Evolutionary conservation across 1,139 yeast genomes (phyloP).

Genomic region (Geotrichum citri-aurantii): DNA sequence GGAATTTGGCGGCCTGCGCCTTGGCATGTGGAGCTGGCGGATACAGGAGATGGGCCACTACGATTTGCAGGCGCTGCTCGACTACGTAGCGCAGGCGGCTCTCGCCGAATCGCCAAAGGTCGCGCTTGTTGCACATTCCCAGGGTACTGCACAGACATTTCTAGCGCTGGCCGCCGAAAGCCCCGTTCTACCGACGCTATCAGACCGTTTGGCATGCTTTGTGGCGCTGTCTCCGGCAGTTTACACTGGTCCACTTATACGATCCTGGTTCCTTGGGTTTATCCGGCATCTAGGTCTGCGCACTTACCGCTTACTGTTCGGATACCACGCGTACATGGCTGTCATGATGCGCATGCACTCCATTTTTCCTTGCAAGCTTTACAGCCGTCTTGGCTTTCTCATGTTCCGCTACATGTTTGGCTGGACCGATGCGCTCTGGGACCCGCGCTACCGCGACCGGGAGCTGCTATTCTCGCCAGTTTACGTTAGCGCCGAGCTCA

Average conservation of each 20-base stretch:
- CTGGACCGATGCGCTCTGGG: constrained; percentile 83
- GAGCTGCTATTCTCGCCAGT: constrained; percentile 86
- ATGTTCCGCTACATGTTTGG: constrained; percentile 81
- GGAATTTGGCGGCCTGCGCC: constrained; percentile 42
- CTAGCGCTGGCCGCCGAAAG: constrained; percentile 48
- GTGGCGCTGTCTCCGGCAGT: constrained; percentile 86
- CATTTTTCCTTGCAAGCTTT: constrained; percentile 45
- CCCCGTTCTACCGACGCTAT: constrained; percentile 38
- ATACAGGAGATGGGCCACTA: constrained; percentile 68
- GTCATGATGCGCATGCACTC: constrained; percentile 29
- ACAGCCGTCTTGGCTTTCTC: constrained; percentile 59
- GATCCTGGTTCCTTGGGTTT: constrained; percentile 47
- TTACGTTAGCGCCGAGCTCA: constrained; percentile 67
- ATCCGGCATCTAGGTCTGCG: constrained; percentile 26
- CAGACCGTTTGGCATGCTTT: constrained; percentile 53
- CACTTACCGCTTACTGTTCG: constrained; percentile 45
- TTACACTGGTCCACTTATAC: constrained; percentile 69
- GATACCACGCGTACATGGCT: constrained; percentile 38
- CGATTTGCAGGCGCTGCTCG: constrained; percentile 71
- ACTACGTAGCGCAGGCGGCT: constrained; percentile 48
- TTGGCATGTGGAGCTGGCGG: constrained; percentile 69
- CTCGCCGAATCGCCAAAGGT: constrained; percentile 41
- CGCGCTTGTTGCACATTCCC: constrained; percentile 76
- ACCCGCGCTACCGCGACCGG: constrained; percentile 55
- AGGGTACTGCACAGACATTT: constrained; percentile 85